phyloP scores from a whole-genome alignment of 140 eudicot species.

The Oenanthe javanica region DNA sequence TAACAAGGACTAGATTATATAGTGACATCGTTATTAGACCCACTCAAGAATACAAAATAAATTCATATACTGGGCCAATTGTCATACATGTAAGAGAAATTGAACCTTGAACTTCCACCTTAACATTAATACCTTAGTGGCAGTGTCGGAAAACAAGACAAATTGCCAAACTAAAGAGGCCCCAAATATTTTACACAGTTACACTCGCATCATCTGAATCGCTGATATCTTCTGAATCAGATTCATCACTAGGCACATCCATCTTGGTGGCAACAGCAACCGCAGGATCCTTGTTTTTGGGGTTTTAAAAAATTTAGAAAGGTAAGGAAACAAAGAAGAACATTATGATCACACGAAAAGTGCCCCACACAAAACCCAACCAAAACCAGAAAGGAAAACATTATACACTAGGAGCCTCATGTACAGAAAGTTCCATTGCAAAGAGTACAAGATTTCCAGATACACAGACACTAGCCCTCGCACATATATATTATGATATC shows the following conservation, averaged over 20 bases:
- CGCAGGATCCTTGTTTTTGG: constrained; percentile 1
- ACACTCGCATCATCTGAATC: constrained; percentile 16
- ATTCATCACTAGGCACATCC: constrained; percentile 20
- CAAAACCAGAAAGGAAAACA: background rate
- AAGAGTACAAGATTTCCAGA: background rate
- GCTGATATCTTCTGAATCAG: constrained; percentile 13
- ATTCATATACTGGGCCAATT: background rate
- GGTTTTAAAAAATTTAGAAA: background rate
- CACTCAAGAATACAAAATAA: background rate
- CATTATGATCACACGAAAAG: background rate
- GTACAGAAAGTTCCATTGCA: background rate
- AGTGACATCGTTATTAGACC: background rate
- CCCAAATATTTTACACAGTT: background rate
- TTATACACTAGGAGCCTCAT: background rate
- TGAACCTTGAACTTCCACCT: background rate
- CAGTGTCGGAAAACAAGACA: background rate
- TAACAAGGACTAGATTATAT: background rate
- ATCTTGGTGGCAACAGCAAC: constrained; percentile 3
- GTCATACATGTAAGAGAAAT: background rate
- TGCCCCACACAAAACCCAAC: background rate
- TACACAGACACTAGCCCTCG: too few species aligned
- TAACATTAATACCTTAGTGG: background rate
- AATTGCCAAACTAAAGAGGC: background rate
- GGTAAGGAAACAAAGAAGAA: background rate
- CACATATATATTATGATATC: too few species aligned